Percentiles rank a stretch among this genome's conserved stretches.
phyloP scores from a whole-genome alignment of 768 basidiomycete species.

The Termitomyces eurrhizus region DNA sequence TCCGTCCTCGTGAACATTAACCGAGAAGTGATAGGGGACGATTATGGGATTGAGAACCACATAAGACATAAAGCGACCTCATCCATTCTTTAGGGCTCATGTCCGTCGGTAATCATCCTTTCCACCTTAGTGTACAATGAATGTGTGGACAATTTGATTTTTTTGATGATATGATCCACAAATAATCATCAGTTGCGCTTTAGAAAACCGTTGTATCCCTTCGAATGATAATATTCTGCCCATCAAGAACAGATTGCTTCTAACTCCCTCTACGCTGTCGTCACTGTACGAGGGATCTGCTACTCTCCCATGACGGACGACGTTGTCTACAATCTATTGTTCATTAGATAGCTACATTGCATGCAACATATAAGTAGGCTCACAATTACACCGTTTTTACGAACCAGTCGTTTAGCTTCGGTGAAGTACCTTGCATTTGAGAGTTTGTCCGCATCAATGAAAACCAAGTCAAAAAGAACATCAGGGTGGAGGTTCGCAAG shows the following conservation, averaged over 20 bases:
- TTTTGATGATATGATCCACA: neutral
- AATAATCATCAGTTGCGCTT: neutral
- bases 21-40: constrained; percentile 3
- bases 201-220: too few relatives aligned
- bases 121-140: neutral
- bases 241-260: constrained; percentile 15
- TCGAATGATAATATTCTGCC: too few relatives aligned
- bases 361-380: constrained; percentile 16
- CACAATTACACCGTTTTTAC: constrained; percentile 60
- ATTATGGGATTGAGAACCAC: neutral
- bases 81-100: neutral
- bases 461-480: constrained; percentile 57
- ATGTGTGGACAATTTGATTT: neutral
- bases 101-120: neutral
- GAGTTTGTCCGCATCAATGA: constrained; percentile 71
- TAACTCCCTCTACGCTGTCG: constrained; percentile 39
- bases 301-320: constrained; percentile 47
- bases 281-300: constrained; percentile 35
- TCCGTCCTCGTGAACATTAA: constrained; percentile 15
- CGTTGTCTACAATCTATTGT: constrained; percentile 56
- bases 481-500: constrained; percentile 44
- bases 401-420: constrained; percentile 56
- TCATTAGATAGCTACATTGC: neutral
- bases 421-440: constrained; percentile 52
- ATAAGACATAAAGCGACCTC: neutral